Conservation (phyloP, 129 eudicot genomes). For the Centaurea solstitialis region DNA sequence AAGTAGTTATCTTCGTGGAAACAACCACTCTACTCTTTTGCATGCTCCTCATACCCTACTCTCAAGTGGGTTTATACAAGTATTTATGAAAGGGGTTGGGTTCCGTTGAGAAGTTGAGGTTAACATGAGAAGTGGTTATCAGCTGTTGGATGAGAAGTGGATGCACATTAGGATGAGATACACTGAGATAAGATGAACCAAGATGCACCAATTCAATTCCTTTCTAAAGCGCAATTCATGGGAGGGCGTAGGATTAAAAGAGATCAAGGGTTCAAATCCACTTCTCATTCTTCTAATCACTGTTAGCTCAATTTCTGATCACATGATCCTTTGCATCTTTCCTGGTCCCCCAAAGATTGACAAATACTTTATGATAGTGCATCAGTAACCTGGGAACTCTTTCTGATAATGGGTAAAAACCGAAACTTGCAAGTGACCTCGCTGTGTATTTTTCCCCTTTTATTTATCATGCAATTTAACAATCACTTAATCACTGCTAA, state of each 20-base stretch:
- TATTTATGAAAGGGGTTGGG: neutral
- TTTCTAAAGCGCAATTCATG: too few relatives aligned
- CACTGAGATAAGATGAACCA: too few relatives aligned
- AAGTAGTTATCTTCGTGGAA: neutral
- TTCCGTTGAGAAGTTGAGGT: too few relatives aligned
- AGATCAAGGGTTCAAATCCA: too few relatives aligned
- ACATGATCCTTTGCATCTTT: neutral
- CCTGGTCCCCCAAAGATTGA: neutral
- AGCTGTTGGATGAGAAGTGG: too few relatives aligned
- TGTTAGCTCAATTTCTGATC: too few relatives aligned
- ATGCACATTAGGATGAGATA: too few relatives aligned
- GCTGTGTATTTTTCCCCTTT: neutral
- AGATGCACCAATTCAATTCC: too few relatives aligned
- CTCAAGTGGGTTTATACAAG: neutral
- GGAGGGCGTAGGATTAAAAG: too few relatives aligned
- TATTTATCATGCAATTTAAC: neutral
- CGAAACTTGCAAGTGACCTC: neutral
- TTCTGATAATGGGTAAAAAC: neutral
- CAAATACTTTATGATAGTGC: neutral
- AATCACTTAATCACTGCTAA: neutral
- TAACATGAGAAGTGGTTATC: too few relatives aligned
- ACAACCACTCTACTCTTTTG: neutral
- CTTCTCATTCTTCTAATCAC: too few relatives aligned
- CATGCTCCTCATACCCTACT: neutral
- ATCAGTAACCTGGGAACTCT: neutral